Base-by-base conservation (phyloP, 1,284 basidiomycete genomes). In the Rhodotorula sp. region DNA sequence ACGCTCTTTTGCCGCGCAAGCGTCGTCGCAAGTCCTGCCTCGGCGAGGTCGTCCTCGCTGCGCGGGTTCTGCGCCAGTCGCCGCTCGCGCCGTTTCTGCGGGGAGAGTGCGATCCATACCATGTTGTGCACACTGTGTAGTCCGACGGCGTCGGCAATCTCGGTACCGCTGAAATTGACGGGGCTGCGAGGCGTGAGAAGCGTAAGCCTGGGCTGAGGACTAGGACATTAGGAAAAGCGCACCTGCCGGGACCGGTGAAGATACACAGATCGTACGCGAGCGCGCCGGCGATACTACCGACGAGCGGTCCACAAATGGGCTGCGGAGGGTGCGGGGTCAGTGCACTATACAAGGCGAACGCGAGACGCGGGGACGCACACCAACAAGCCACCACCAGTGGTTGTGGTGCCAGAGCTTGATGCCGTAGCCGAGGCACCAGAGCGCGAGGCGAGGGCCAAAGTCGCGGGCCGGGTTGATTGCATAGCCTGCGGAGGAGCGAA, bases 391-490 rank as follows among this genome's bases (percentile, higher is more conserved):
- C 77, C 78, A 78, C 51, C 66, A 73, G 41, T 70, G n/a, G 15
- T 72, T 55, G 68, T 76, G 70, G 0, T 73, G 71, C 79, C 79
- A 79, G 32, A 79, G 71, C 8, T 66, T 32, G 1, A 39, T 67
- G 19, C 77, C 75, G 55, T 78, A 80, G 3, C 80, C 80, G 48
- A 76, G 67, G 12, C 68, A 68, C 64, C 77, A 78, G 22, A 77
- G 59, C 1, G 78, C 78, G 44, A 80, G 67, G 7, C 79, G 76
- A 25, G 79, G 79, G 0, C 80, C 80, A 25, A 81, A 69, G 68
- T 81, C 80, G 34, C 80, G 75, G 1, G 79, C 79, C 1, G 78
- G 77, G 63, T 81, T 81, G 61, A 80, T 76, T 39, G 76, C 75
- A 57, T 77, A 77, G 1, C 72, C 63, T 54, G 53, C 9, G 19